phyloP scores from a whole-genome alignment of 2,329 filamentous ascomycete species.

The Chaetothyriales sp. region DNA sequence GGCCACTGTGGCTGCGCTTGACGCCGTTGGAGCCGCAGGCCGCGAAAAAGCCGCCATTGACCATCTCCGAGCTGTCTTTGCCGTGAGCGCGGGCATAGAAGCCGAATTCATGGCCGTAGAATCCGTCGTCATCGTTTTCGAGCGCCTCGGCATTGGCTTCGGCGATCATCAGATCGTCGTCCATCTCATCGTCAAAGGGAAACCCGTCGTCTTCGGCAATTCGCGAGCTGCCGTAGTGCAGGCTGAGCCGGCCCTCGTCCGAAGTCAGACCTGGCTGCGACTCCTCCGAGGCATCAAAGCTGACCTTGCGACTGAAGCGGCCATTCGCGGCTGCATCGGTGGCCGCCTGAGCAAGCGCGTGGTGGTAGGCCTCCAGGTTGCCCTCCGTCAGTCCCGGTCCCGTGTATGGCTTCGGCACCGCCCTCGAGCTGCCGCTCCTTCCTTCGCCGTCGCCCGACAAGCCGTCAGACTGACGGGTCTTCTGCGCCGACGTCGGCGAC shows the following conservation, averaged over 20 bases:
- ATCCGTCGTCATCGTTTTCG: constrained; percentile 81
- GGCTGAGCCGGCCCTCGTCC: constrained; percentile 37
- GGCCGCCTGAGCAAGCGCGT: constrained; percentile 69
- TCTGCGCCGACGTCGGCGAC: background rate
- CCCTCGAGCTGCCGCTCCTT: background rate
- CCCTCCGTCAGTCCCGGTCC: constrained; percentile 35
- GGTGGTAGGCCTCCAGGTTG: constrained; percentile 62
- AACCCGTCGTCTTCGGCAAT: constrained; percentile 36
- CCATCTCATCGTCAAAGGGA: constrained; percentile 50
- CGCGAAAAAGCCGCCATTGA: constrained; percentile 81
- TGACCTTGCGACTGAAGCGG: constrained; percentile 53
- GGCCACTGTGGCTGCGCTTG: constrained; percentile 56
- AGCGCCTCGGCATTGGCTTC: constrained; percentile 89
- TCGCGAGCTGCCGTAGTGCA: constrained; percentile 28
- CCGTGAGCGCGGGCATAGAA: constrained; percentile 60
- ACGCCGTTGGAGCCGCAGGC: constrained; percentile 52
- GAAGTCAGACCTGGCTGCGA: constrained; percentile 33
- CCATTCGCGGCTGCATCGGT: constrained; percentile 62
- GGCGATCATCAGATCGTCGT: constrained; percentile 83
- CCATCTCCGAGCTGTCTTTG: constrained; percentile 43
- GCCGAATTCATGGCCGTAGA: constrained; percentile 92
- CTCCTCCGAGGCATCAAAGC: constrained; percentile 32
- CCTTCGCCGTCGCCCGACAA: background rate
- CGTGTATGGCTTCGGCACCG: background rate
- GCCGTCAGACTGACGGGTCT: background rate